Evolutionary conservation across 2,329 filamentous ascomycete genomes (phyloP), one percentile per base, ranked within the genome.

Genomic region (Claviceps sp.): DNA sequence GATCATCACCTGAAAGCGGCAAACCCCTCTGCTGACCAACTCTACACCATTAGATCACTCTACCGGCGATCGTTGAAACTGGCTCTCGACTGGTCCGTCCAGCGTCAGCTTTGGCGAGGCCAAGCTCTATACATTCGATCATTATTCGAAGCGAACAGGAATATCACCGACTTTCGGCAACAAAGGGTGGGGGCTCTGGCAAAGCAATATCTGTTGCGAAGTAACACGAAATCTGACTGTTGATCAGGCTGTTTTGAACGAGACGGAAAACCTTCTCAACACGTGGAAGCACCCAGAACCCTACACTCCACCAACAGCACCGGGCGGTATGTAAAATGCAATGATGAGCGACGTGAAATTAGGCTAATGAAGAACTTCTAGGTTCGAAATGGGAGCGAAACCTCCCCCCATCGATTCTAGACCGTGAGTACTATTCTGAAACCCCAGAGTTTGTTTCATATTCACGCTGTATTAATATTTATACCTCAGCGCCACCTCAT

Each of bases 261-360:
- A 96, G 71, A 91, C 93, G 4, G 90, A 97, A 69, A 85, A 85
- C 60, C 67, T 96, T 53, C 73, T 98, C 56, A 82, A 93, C 63
- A 86, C 84, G 68, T 98, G 91, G 91, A 97, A 97, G 73, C 93
- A 98, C 65, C 93, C 93, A 3, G 93, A 98, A 67, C 90, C 93
- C 36, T 97, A 95, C 67, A 76, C 80, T 60, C 80, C 85, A 58
- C 93, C 93, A 14, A 95, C 88, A 43, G 91, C 93, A 40, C 93
- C 93, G 11, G 93, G 93, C 77, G 93, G 91, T 93, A 74, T 57
- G 78, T 48, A 26, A 20, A 22, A 22, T 5, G 14, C n/a, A 36
- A n/a, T 22, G 13, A 49, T 5, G 40, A 14, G 34, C 26, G 20
- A 46, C 44, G 43, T 42, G 39, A 52, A 36, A 16, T n/a, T 34